Evolutionary conservation across 2,329 filamentous ascomycete species (phyloP), one percentile per base, ranked within the genome.

Genomic region (Apiospora sp.): DNA sequence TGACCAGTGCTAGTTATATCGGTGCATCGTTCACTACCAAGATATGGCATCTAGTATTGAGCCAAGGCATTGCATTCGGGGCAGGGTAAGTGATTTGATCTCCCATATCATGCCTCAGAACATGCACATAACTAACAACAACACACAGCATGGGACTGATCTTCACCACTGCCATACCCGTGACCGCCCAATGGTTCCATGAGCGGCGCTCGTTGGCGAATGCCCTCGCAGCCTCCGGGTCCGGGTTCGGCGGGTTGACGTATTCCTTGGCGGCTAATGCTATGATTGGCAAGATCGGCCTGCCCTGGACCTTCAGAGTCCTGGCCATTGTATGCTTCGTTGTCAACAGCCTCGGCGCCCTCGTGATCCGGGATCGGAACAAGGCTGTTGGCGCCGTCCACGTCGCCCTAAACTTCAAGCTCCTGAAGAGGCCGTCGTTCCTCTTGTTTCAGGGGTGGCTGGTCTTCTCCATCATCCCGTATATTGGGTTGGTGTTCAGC

Each of bases 11-110:
- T 12, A 91, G 90, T 30, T 87, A 95, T 73, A 88, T 95, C 64
- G 90, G 89, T 1, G 93, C 93, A 10, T 92, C 90, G 19, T 95
- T 94, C 76, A 88, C 92, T 0, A 84, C 80, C 22, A 78, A 89
- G 72, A 91, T 94, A 72, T 95, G 93, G 92, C 93, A 96, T 48
- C 86, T 96, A 0, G 91, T 95, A 72, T 86, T 96, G 0, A 89
- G 87, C 7, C 94, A 96, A 79, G 94, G 94, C 5, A 78, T 95
- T 3, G 89, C 91, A 71, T 95, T 96, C 74, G 94, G 94, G n/a
- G 81, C 92, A 30, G 93, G 93, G 3, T 72, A 24, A 41, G 68
- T 70, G n/a, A n/a, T 46, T 37, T 41, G 30, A 24, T 41, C 22
- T 22, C 68, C 27, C 10, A 14, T 24, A 27, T 1, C 37, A 30